Evolutionary conservation across 2,329 filamentous ascomycete species (phyloP), one percentile per base, ranked within the genome.

Genomic region (Colletotrichum eleusines): DNA sequence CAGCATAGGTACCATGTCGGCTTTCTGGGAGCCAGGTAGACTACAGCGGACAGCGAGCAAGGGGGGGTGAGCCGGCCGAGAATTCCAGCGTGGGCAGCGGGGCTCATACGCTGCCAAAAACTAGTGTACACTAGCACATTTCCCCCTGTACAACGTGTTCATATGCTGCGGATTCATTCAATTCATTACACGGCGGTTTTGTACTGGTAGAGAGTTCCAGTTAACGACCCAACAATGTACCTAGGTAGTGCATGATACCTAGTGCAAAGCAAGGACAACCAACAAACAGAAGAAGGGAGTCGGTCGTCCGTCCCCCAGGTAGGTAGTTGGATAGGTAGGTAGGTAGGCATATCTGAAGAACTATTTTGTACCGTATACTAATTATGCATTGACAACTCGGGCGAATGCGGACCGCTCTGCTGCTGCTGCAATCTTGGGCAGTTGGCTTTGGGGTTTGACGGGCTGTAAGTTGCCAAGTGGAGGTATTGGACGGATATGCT

Each of bases 51-150:
- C 42, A 50, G 57, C 55, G 46, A 48, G n/a, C 54, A 50, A 55
- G 20, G 55, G 23, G 26, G 48, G 26, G 12, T 3, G 26, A 31
- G 42, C 48, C 50, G 51, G 63, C 63, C 63, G 63, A 63, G 58
- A 67, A 71, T 71, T 71, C 68, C 63, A 71, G 63, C 68, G 58
- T 58, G 51, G 44, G 51, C 5, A 28, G 33, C 57, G 40, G 64
- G 63, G 58, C 42, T 40, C 35, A 31, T 23, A 18, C 40, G 64
- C 28, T 51, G 35, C 58, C 44, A 48, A 50, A 53, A 11, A n/a
- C n/a, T n/a, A n/a, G n/a, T n/a, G n/a, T n/a, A n/a, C n/a, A n/a
- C 18, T 65, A 35, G 40, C 59, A 40, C n/a, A 55, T 35, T 51
- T 68, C 33, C 51, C 51, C 14, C 31, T 11, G 31, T 35, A 12